Base-by-base conservation (phyloP, 192 early-diverging fungal species). In the Bifiguratus adelaidae region DNA sequence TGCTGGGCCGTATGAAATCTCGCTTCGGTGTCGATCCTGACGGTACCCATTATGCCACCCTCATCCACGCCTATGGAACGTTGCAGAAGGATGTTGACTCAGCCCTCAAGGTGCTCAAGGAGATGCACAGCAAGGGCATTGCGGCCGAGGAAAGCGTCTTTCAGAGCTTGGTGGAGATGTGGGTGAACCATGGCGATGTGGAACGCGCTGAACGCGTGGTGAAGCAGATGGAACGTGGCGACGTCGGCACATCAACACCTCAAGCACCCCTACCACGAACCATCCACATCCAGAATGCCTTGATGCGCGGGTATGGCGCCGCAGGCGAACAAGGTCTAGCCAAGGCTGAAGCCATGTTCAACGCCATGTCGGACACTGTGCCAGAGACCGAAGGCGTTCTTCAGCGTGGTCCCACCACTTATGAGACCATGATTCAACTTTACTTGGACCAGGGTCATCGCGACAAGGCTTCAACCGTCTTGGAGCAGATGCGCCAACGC, bases 241-340 rank as follows among this genome's bases (percentile, higher is more conserved):
- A 67, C 7, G 56, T 61, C 12, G 43, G 58, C 20, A 59, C 58
- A 8, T 64, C 60, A 8, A 72, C 61, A 16, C 53, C 76, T 1
- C n/a, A n/a, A n/a, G n/a, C n/a, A n/a, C n/a, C n/a, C n/a, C n/a
- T n/a, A n/a, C n/a, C n/a, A n/a, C n/a, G n/a, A n/a, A n/a, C n/a
- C n/a, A n/a, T n/a, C n/a, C 73, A 75, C 44, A 78, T 78, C 25
- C 73, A 78, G 44, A 78, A 78, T 47, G 51, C 69, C 2, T 53
- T 78, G 53, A 78, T 78, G 37, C 65, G 68, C 18, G 73, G 76
- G 1, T 78, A 66, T 51, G 76, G 76, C 5, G 45, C 58, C 27
- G 51, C 53, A 4, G 48, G 62, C 1, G 40, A 69, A 0, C 33
- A 68, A 46, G 41, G 45, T 11, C 7, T 40, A 5, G 37, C 22